Base-by-base conservation (phyloP, 2,329 filamentous ascomycete genomes). In the Diplodia scrobiculata region DNA sequence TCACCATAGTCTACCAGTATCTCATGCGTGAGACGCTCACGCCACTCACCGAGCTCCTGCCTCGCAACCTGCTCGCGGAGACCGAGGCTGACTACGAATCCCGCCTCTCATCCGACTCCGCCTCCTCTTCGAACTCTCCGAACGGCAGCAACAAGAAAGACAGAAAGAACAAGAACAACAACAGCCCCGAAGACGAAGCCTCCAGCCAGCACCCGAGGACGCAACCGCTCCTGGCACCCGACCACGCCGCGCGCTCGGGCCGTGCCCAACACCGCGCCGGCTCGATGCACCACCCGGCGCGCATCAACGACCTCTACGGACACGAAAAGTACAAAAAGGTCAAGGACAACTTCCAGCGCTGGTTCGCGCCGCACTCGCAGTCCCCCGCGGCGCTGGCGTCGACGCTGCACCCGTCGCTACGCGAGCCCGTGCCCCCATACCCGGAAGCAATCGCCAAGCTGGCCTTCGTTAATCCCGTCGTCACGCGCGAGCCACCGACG, bases 41-140 rank as follows among this genome's bases (percentile, higher is more conserved):
- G 27, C 67, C 67, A 0, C 45, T 68, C 10, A 58, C 59, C 6
- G 52, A 68, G 21, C 60, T 60, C 10, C 62, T 68, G 6, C 67
- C 67, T 2, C 66, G 54, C 45, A 65, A 67, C 38, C 66, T 67
- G 14, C 52, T 67, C 0, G 52, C 1, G 4, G 84, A 87, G 63
- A 78, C 88, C 0, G 80, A 85, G 69, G 84, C 85, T 66, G 82
- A 85, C 34, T 67, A 67, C 32, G 55, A 63, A 5, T 69, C 73
- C 10, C 53, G 45, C 51, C 17, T 48, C 27, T 50, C 41, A 10
- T 50, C 58, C 41, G 45, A 9, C 2, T 50, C 55, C 3, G 27
- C 55, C 41, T 9, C 58, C 17, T 17, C 41, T 41, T 50, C 58
- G 6, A 60, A 48, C 32, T 17, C 29, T 27, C 27, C 36, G 29